Evolutionary conservation across 2,329 filamentous ascomycete species (phyloP), one percentile per base, ranked within the genome.

Genomic region (Epicoccum nigrum): DNA sequence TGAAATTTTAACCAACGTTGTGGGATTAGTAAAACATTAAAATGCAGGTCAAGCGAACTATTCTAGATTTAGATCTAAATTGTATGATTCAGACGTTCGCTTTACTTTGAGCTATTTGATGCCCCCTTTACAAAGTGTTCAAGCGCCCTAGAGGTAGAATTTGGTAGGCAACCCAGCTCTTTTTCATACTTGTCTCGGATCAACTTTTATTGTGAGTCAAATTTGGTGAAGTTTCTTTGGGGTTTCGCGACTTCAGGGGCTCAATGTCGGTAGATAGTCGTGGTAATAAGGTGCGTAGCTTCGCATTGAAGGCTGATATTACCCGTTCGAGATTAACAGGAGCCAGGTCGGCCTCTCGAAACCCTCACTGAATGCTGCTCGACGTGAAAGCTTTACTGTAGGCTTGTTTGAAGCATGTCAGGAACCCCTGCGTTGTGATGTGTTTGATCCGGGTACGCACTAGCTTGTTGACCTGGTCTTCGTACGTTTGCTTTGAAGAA

Each of bases 311-410:
- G 53, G 59, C 62, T 47, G 51, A 63, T 57, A 74, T 51, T 12
- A 73, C 66, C 45, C 32, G 49, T 46, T 70, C 45, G 57, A 63
- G 64, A 57, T 73, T 46, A 48, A 69, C 65, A 49, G 63, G 68
- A 43, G 68, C 54, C 54, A 74, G 52, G 27, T 71, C 52, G 60
- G 68, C 59, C 51, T 59, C 63, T 62, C 46, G 28, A 52, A 72
- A 72, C 39, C 62, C 59, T 65, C 45, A 51, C 44, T 59, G 19
- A 21, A 68, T 65, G 51, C 72, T 74, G 47, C 55, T 52, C 42
- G 49, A 7, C 46, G 56, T 71, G 44, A 72, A 60, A 45, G 51
- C 40, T 23, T 51, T 20, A 7, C 51, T 45, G 58, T 55, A 67
- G 28, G 65, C 65, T 8, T 43, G 46, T 39, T 46, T 52, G 59